These are phyloP conservation scores for Schizochytrium sp. DNA, from an alignment of 108 stramenopile species.

Conservation along the genomic window DNA sequence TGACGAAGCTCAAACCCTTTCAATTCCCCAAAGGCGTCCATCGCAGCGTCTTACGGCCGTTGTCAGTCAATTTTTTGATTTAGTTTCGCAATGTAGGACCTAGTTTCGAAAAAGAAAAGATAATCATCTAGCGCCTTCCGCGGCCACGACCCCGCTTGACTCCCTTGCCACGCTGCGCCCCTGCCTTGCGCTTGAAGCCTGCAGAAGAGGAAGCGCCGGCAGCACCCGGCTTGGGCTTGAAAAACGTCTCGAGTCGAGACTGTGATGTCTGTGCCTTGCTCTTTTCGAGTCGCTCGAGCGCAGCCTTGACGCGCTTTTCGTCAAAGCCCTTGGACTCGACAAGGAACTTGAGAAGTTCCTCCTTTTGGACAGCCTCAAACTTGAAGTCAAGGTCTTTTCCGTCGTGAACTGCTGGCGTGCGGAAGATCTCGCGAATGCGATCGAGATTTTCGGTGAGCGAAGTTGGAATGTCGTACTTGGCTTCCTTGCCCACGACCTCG, in stretches of 20 bases:
- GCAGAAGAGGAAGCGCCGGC: background rate
- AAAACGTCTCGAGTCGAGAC: conserved; percentile 85
- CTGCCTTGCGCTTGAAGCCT: conserved; percentile 2
- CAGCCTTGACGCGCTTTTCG: conserved; percentile 71
- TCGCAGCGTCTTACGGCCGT: background rate
- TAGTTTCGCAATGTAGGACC: background rate
- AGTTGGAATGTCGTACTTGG: conserved; percentile 70
- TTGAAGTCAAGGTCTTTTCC: background rate
- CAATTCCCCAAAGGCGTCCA: too few species aligned
- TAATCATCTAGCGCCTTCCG: background rate
- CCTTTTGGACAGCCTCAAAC: conserved; percentile 38
- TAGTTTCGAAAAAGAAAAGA: background rate
- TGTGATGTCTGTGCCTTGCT: conserved; percentile 64
- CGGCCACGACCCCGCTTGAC: background rate
- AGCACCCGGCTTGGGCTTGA: conserved; percentile 30
- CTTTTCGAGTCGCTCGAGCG: conserved; percentile 77
- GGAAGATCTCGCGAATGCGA: conserved; percentile 69
- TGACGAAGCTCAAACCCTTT: too few species aligned
- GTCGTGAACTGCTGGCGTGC: conserved; percentile 61
- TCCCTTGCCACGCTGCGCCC: background rate
- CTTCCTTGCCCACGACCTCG: conserved; percentile 50
- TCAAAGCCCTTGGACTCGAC: conserved; percentile 85
- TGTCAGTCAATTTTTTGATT: background rate
- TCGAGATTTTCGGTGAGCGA: conserved; percentile 55
- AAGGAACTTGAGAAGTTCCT: conserved; percentile 63